Evolutionary conservation across 768 basidiomycete species (phyloP), one percentile per base, ranked within the genome.

Genomic region (Tylopilus subfusipes): DNA sequence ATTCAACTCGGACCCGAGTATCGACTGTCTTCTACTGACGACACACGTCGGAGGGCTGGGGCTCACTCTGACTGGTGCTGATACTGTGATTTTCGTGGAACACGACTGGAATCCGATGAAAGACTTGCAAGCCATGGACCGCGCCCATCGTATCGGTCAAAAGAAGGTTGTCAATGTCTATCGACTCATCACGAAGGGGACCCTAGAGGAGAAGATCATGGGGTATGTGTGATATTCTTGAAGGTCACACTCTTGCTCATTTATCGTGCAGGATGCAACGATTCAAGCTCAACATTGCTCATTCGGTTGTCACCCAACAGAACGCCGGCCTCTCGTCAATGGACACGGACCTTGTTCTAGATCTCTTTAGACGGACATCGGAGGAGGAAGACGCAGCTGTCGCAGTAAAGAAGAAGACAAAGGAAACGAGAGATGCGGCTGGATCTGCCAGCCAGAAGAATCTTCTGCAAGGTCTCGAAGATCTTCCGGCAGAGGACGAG

Each of bases 91-190:
- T 59, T 99, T 99, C 64, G 93, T 99, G 49, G 97, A 99, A 68
- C 97, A 99, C 64, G 97, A 99, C 69, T 99, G 97, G 97, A 99
- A 99, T 69, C 97, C 97, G 8, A 97, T 96, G 94, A 98, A 98
- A 71, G 97, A 99, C 75, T 75, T 98, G 7, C 97, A 99, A 67
- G 97, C 97, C 9, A 99, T 99, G 97, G 97, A 99, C 68, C 83
- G 97, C 54, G 97, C 97, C 1, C 97, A 98, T 73, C 87, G 97
- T 50, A 87, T 98, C 34, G 97, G 97, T 7, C 97, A 99, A 75
- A 98, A 97, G 78, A 93, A 94, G 71, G 96, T 98, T 14, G 97
- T 99, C 27, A 98, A 98, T 62, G 97, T 99, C 6, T 99, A 99
- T 74, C 88, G 97, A 16, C 75, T 99, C 49, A 93, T 99, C 62